phyloP scores from a whole-genome alignment of 2,329 filamentous ascomycete genomes.

The Neonectria magnoliae region DNA sequence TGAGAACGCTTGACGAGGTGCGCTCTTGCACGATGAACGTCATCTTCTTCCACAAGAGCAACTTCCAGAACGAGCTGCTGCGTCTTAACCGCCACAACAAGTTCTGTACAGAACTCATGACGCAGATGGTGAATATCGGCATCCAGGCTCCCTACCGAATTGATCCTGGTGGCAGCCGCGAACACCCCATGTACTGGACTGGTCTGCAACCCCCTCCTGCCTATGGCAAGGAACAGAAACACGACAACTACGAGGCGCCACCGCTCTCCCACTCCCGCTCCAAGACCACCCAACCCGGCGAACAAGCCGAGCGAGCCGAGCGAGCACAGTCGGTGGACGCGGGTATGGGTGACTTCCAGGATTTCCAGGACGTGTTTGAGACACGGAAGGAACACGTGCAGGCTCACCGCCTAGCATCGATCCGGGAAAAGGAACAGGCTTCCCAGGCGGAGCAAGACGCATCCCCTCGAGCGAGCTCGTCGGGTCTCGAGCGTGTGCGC shows the following conservation, averaged over 20 bases:
- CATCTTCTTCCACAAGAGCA: constrained; percentile 97
- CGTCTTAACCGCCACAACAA: constrained; percentile 92
- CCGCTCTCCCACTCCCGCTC: constrained; percentile 15
- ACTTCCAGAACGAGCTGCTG: constrained; percentile 93
- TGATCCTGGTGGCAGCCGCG: constrained; percentile 74
- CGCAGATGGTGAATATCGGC: constrained; percentile 82
- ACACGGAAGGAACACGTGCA: constrained; percentile 51
- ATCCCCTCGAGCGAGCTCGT: constrained; percentile 42
- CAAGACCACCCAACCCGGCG: constrained; percentile 1
- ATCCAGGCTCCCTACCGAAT: constrained; percentile 78
- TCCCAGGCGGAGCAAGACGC: constrained; percentile 41
- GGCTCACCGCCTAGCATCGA: constrained; percentile 50
- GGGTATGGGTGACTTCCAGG: constrained; percentile 41
- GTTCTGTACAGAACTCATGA: constrained; percentile 92
- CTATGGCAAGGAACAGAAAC: constrained; percentile 44
- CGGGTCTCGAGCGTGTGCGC: constrained; percentile 39
- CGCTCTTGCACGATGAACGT: constrained; percentile 90
- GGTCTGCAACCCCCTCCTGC: constrained; percentile 49
- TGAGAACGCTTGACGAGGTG: constrained; percentile 81
- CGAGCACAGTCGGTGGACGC: constrained; percentile 44
- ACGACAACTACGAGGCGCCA: constrained; percentile 19
- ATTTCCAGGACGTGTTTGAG: constrained; percentile 60
- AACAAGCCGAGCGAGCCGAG: constrained; percentile 15
- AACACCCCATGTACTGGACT: constrained; percentile 70
- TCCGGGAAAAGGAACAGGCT: constrained; percentile 50